phyloP scores from a whole-genome alignment of 2,329 filamentous ascomycete genomes.

The Sporothrix phasma region DNA sequence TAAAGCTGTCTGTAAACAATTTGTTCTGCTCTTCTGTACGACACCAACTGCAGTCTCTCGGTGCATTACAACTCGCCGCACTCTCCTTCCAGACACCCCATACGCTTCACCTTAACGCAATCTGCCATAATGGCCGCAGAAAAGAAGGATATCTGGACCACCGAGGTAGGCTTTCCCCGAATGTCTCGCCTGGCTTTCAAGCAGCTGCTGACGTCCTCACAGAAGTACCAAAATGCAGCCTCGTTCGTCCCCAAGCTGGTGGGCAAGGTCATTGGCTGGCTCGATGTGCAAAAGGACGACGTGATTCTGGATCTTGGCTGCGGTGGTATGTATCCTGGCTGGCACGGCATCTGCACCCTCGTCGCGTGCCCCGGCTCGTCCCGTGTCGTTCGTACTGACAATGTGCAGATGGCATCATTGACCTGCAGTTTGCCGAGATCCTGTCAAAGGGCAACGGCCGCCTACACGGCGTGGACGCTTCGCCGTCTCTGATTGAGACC shows the following conservation, averaged over 20 bases:
- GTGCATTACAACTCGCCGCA: background rate
- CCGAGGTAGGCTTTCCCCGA: constrained; percentile 25
- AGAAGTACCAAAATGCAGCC: constrained; percentile 52
- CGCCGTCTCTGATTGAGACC: constrained; percentile 46
- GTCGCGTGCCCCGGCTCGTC: background rate
- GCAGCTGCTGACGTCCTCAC: background rate
- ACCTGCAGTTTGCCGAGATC: constrained; percentile 40
- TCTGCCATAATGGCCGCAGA: constrained; percentile 18
- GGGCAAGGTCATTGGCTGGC: constrained; percentile 46
- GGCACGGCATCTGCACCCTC: no score
- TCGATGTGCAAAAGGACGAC: constrained; percentile 49
- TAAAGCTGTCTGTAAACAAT: background rate
- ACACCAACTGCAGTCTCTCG: background rate
- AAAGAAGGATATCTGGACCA: constrained; percentile 31
- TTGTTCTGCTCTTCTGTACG: background rate
- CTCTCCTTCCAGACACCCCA: background rate
- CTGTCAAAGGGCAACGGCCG: constrained; percentile 36
- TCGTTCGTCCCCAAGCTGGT: constrained; percentile 55
- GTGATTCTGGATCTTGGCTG: constrained; percentile 53
- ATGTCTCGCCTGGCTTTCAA: background rate
- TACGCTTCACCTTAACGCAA: background rate
- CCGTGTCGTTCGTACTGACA: background rate
- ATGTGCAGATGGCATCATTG: constrained; percentile 45
- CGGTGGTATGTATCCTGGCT: constrained; percentile 43
- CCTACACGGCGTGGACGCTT: constrained; percentile 50